phyloP scores from a whole-genome alignment of 140 eudicot genomes.

The Ambrosia hybrid region DNA sequence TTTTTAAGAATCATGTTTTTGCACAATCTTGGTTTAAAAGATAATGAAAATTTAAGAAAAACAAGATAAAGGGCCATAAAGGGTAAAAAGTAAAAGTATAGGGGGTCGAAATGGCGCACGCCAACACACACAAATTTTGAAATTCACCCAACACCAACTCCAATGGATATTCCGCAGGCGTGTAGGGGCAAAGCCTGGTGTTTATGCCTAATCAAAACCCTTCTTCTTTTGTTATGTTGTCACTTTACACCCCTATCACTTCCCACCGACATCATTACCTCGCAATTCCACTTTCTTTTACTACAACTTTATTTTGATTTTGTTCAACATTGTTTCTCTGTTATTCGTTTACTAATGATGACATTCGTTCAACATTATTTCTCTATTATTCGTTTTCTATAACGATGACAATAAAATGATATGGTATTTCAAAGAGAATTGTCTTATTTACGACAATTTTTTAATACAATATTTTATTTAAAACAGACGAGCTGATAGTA shows the following conservation, averaged over 20 bases:
- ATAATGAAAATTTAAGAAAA: conserved; percentile 18
- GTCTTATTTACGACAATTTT: not conserved
- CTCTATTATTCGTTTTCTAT: not conserved
- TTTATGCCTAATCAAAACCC: conserved; percentile 29
- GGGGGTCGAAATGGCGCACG: conserved; percentile 63
- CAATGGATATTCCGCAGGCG: conserved; percentile 57
- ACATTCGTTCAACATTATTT: conserved; percentile 20
- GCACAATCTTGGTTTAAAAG: conserved; percentile 13
- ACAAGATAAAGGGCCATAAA: conserved; percentile 33
- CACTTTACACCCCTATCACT: conserved; percentile 28
- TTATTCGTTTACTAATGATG: conserved; percentile 10
- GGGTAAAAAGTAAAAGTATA: conserved; percentile 38
- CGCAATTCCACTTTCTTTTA: conserved; percentile 15
- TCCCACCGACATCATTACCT: conserved; percentile 24
- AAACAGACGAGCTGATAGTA: too few species aligned
- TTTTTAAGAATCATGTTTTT: conserved; percentile 30
- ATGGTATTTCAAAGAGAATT: not conserved
- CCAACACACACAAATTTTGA: conserved; percentile 40
- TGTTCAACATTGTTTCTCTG: conserved; percentile 18
- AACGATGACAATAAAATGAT: not conserved
- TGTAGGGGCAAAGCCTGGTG: conserved; percentile 52
- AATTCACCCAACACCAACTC: conserved; percentile 35
- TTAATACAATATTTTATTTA: too few species aligned
- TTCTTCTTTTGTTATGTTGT: conserved; percentile 27
- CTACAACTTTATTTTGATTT: not conserved